phyloP scores from a whole-genome alignment of 441 rosid genomes.

The Brassica hybrid region DNA sequence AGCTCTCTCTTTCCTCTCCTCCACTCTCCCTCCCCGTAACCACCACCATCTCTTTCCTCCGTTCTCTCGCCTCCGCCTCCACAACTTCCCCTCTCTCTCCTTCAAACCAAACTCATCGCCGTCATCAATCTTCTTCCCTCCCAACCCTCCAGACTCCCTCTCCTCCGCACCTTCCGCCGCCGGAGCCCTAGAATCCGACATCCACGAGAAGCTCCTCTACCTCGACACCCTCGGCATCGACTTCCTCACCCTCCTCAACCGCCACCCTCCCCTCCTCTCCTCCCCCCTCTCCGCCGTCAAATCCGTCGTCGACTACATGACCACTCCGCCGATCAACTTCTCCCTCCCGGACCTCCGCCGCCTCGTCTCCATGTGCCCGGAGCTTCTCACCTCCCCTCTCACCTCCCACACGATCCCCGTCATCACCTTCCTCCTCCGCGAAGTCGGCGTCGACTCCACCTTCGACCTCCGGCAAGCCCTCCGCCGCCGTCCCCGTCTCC shows the following conservation, averaged over 20 bases:
- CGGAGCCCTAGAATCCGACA: slow-evolving; percentile 44
- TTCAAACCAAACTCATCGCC: slow-evolving; percentile 51
- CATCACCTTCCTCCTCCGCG: slow-evolving; percentile 91
- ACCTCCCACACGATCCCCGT: slow-evolving; percentile 56
- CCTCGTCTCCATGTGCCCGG: slow-evolving; percentile 81
- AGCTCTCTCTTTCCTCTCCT: slow-evolving; percentile 53
- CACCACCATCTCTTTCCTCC: slow-evolving; percentile 48
- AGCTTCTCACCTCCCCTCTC: slow-evolving; percentile 55
- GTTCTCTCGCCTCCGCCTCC: slow-evolving; percentile 53
- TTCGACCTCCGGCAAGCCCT: slow-evolving; percentile 51
- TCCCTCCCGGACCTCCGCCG: slow-evolving; percentile 62
- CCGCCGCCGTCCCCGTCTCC: slow-evolving; percentile 81
- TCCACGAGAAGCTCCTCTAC: slow-evolving; percentile 77
- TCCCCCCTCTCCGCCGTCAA: slow-evolving; percentile 57
- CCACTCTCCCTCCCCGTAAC: slow-evolving; percentile 30
- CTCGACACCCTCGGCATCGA: slow-evolving; percentile 89
- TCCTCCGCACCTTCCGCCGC: slow-evolving; percentile 33
- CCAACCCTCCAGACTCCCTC: slow-evolving; percentile 27
- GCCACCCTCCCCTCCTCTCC: slow-evolving; percentile 62
- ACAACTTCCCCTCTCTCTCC: slow-evolving; percentile 56
- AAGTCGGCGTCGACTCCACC: slow-evolving; percentile 56
- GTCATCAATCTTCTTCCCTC: slow-evolving; percentile 43
- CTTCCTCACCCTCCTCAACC: slow-evolving; percentile 55
- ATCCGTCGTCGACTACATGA: slow-evolving; percentile 68
- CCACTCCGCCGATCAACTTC: slow-evolving; percentile 56